Base-by-base conservation (phyloP, 805 yeast species). In the Cyberlindnera mrakii region DNA sequence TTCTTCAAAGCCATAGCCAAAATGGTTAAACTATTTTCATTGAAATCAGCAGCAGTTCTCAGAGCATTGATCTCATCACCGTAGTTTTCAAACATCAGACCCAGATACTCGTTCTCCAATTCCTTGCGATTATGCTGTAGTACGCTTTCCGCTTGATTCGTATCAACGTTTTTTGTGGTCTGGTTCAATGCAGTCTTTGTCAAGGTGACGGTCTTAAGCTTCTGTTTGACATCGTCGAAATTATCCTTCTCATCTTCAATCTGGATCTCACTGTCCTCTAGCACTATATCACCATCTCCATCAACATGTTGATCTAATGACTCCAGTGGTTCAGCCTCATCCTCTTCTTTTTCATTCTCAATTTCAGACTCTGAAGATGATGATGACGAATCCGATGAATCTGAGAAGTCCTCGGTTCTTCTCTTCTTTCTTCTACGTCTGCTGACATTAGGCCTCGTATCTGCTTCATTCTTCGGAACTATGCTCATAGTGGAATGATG, bases 331-430 rank as follows among this genome's bases (percentile, higher is more conserved):
- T 39, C 42, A 9, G 33, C 45, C 10, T 39, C 42, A 9, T 32
- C 45, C 10, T 45, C 38, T 16, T 29, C 40, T 18, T 43, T 42
- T 27, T 44, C 41, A 14, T 11, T 43, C 31, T 40, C 67, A 32
- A 55, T 51, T 10, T 63, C 68, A 14, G 65, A 57, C 19, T 50
- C 48, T 5, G 64, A 56, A 1, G 71, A 62, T 3, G 68, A 63
- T 2, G 73, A 67, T 15, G 32, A 27, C 19, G 40, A 37, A 18
- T 30, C 34, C 16, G 40, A 37, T n/a, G 40, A 37, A 30, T 31
- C 35, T 19, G 85, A 80, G 27, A 80, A 77, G 51, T 81, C 88
- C 40, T 82, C 87, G 0, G 91, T 83, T 79, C 90, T 82, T 77
- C 89, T 80, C 77, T 82, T 83, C 74, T 82, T 82, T 57, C 82